Conservation (phyloP, 2,329 filamentous ascomycete genomes). For the Verticillium tricorpus region DNA sequence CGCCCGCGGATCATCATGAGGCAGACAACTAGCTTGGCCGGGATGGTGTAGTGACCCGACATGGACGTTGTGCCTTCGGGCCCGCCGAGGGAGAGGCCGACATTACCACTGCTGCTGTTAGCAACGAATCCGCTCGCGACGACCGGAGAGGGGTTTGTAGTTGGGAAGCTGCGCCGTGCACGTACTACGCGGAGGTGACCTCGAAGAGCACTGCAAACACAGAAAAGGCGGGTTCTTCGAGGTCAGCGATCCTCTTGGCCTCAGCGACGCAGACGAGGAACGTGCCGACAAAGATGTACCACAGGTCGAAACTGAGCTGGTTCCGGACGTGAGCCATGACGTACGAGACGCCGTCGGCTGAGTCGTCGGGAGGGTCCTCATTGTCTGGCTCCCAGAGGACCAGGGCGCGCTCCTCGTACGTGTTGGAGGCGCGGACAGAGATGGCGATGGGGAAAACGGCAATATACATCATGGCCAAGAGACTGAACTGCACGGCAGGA, state of each 20-base stretch:
- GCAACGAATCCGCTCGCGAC: background rate
- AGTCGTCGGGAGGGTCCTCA: slow-evolving; percentile 18
- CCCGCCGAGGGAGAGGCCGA: slow-evolving; percentile 30
- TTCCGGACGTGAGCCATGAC: slow-evolving; percentile 28
- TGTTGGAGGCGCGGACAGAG: slow-evolving; percentile 54
- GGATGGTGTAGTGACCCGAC: slow-evolving; percentile 22
- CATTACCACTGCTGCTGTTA: slow-evolving; percentile 22
- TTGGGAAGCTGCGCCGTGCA: background rate
- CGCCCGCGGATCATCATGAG: slow-evolving; percentile 32
- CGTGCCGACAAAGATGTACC: slow-evolving; percentile 34
- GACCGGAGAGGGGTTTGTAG: background rate
- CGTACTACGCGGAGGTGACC: slow-evolving; percentile 28
- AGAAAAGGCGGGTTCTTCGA: slow-evolving; percentile 14
- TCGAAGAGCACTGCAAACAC: slow-evolving; percentile 28
- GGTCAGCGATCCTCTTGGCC: background rate
- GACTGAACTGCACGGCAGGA: slow-evolving; percentile 52
- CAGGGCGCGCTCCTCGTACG: slow-evolving; percentile 57
- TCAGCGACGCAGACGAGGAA: slow-evolving; percentile 27
- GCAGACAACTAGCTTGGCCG: slow-evolving; percentile 31
- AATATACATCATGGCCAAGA: slow-evolving; percentile 64
- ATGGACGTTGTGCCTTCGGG: slow-evolving; percentile 24
- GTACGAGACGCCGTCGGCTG: slow-evolving; percentile 21
- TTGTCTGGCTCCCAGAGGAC: slow-evolving; percentile 45
- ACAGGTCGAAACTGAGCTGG: slow-evolving; percentile 35
- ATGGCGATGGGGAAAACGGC: slow-evolving; percentile 57